Percentiles rank a stretch among this genome's conserved stretches.
These are phyloP conservation scores for Hypoxylon intermedium DNA, from an alignment of 495 filamentous ascomycete genomes.

Conservation along the genomic window DNA sequence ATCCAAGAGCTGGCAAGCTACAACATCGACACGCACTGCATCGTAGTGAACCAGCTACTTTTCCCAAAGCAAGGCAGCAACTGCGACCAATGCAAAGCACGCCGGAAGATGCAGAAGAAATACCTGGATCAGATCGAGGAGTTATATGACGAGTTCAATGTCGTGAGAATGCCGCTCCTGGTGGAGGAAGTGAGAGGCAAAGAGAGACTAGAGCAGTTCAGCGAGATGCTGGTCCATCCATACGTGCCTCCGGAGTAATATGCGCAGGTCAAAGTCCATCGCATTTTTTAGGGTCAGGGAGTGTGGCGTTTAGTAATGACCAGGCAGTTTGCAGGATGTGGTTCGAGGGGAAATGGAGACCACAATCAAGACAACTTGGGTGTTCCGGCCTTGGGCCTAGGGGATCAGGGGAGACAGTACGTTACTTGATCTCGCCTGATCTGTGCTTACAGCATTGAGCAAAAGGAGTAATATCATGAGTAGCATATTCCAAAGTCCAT, in stretches of 20 bases:
- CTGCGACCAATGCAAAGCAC: slow-evolving; percentile 94
- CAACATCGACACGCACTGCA: slow-evolving; percentile 93
- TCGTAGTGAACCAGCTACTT: slow-evolving; percentile 97
- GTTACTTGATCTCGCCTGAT: background rate
- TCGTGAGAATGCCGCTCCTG: slow-evolving; percentile 94
- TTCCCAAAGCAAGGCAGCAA: slow-evolving; percentile 86
- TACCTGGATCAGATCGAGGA: slow-evolving; percentile 99
- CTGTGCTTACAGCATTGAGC: no score
- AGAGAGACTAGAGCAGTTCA: slow-evolving; percentile 91
- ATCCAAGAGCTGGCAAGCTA: slow-evolving; percentile 96
- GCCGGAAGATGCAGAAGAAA: slow-evolving; percentile 99
- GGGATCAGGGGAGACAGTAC: background rate
- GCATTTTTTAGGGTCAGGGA: slow-evolving; percentile 16
- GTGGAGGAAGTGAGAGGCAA: slow-evolving; percentile 95
- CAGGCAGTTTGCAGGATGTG: background rate
- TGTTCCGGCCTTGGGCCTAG: slow-evolving; percentile 2
- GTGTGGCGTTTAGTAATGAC: slow-evolving; percentile 29
- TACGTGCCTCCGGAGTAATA: slow-evolving; percentile 74
- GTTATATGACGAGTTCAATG: slow-evolving; percentile 98
- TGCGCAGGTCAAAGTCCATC: slow-evolving; percentile 22
- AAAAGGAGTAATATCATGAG: no score
- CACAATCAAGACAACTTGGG: background rate
- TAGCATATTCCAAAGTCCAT: no score
- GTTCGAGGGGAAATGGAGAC: slow-evolving; percentile 6
- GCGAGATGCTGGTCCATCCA: slow-evolving; percentile 88